Evolutionary conservation across 306 rosid species (phyloP).

Genomic region (Cucumis hystrix): DNA sequence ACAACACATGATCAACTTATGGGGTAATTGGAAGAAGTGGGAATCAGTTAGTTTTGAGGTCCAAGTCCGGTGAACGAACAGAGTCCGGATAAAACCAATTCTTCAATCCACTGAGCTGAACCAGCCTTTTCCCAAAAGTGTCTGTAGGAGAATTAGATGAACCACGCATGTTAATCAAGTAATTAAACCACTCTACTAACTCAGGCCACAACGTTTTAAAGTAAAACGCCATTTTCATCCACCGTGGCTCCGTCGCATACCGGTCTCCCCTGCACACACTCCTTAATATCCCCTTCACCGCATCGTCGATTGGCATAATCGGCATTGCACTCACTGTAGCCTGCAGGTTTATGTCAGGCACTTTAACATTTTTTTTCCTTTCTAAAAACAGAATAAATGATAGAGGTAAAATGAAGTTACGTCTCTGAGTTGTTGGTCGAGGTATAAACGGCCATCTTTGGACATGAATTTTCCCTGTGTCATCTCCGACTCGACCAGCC

Average conservation of each 20-base stretch:
- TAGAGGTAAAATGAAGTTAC: constrained; percentile 6
- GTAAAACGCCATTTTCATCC: constrained; percentile 28
- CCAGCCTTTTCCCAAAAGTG: constrained; percentile 36
- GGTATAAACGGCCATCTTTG: constrained; percentile 25
- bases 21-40: neutral
- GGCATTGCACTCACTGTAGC: constrained; percentile 27
- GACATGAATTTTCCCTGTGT: constrained; percentile 44
- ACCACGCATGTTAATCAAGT: constrained; percentile 13
- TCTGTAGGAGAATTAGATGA: constrained; percentile 17
- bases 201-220: constrained; percentile 36
- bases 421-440: constrained; percentile 46
- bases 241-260: constrained; percentile 35
- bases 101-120: constrained; percentile 26
- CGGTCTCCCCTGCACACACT: constrained; percentile 40
- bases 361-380: too few species aligned
- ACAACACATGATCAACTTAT: neutral
- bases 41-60: neutral
- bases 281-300: constrained; percentile 37
- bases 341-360: neutral
- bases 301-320: constrained; percentile 20
- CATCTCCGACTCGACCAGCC: constrained; percentile 47
- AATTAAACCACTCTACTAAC: constrained; percentile 19
- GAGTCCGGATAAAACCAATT: constrained; percentile 23
- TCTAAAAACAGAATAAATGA: too few species aligned
- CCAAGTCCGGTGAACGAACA: constrained; percentile 9